phyloP scores from a whole-genome alignment of 2,329 filamentous ascomycete genomes.

The Diplodia scrobiculata region DNA sequence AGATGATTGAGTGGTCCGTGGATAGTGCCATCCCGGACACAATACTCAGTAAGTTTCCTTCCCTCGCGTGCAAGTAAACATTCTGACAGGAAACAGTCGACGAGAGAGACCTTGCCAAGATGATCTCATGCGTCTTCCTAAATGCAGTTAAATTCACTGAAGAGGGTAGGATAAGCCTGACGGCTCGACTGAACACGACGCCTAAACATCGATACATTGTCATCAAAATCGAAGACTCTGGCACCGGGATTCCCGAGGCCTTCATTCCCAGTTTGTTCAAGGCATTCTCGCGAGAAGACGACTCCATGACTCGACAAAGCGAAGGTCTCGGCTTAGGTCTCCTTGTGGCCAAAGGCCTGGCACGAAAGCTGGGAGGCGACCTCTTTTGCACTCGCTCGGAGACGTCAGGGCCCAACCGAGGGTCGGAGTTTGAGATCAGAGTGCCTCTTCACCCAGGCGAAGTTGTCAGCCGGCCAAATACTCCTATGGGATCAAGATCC shows the following conservation, averaged over 20 bases:
- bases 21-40: constrained; percentile 55
- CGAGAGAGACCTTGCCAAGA: constrained; percentile 64
- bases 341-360: constrained; percentile 71
- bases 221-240: constrained; percentile 66
- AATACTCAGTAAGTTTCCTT: constrained; percentile 49
- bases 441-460: constrained; percentile 62
- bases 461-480: constrained; percentile 32
- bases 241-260: constrained; percentile 66
- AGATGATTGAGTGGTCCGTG: constrained; percentile 56
- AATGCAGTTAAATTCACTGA: constrained; percentile 74
- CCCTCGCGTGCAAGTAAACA: constrained; percentile 23
- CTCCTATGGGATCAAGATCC: constrained; percentile 17
- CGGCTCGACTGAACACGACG: constrained; percentile 52
- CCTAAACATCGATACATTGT: constrained; percentile 57
- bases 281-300: constrained; percentile 69
- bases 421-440: constrained; percentile 69
- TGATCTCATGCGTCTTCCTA: constrained; percentile 64
- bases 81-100: constrained; percentile 48
- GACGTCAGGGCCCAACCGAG: constrained; percentile 61
- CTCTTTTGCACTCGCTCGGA: constrained; percentile 65
- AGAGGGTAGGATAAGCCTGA: constrained; percentile 61
- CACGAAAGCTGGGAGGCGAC: constrained; percentile 69
- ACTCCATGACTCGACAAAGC: constrained; percentile 66
- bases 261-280: constrained; percentile 70
- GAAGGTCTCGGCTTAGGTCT: constrained; percentile 70